A percentile compares a stretch with the other conserved stretches of the same genome.
Evolutionary conservation across 192 early-diverging fungal species (phyloP).

Genomic region (Coemansia sp.): DNA sequence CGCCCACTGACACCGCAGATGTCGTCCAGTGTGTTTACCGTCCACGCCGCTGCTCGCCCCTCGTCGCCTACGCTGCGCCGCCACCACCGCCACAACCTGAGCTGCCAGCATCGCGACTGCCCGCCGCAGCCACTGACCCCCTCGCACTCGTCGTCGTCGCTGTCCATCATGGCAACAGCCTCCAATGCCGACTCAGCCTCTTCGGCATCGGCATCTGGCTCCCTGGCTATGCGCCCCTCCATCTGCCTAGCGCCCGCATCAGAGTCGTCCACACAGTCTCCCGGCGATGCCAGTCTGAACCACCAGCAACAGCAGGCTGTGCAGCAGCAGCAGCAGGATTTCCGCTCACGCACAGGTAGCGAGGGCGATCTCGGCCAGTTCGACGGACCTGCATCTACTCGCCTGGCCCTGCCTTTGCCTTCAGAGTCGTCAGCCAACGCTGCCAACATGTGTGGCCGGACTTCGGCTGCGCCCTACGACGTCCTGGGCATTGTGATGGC

Average conservation of each 20-base stretch:
- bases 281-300: conserved; percentile 1
- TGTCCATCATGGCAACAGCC: conserved; percentile 21
- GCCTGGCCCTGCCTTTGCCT: conserved; percentile 50
- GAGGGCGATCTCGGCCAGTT: conserved; percentile 56
- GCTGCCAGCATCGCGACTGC: conserved; percentile 41
- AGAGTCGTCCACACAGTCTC: conserved; percentile 9
- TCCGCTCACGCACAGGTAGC: conserved; percentile 42
- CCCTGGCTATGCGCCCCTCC: background rate
- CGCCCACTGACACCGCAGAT: conserved; percentile 54
- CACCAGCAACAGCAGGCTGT: conserved; percentile 9
- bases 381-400: conserved; percentile 50
- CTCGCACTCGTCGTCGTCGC: conserved; percentile 40
- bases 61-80: conserved; percentile 35
- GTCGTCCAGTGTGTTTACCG: conserved; percentile 24
- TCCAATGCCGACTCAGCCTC: conserved; percentile 7
- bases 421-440: conserved; percentile 28
- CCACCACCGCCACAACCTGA: conserved; percentile 35
- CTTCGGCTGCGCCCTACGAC: conserved; percentile 45
- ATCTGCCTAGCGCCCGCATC: conserved; percentile 4
- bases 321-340: conserved; percentile 37
- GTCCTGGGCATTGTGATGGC: conserved; percentile 54
- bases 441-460: conserved; percentile 44
- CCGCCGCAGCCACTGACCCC: conserved; percentile 47
- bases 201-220: conserved; percentile 12
- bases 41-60: conserved; percentile 11